Evolutionary conservation across 1,284 basidiomycete species (phyloP).

Genomic region (Moesziomyces sp.): DNA sequence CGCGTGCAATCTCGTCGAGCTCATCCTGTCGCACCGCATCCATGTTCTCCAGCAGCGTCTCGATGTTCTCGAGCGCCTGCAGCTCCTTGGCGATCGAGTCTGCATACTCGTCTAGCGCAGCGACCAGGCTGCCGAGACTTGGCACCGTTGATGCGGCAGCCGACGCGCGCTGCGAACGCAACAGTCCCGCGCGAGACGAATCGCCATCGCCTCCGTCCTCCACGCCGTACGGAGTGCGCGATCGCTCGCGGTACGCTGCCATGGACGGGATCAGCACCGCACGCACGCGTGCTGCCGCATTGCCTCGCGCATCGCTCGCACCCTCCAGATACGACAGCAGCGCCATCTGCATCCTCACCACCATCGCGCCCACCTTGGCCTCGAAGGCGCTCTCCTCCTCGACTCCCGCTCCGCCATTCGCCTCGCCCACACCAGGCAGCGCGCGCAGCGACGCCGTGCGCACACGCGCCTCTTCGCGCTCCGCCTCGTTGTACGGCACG

Average conservation of each 20-base stretch:
- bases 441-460: conserved; percentile 37
- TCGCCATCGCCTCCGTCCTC: conserved; percentile 26
- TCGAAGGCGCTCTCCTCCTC: conserved; percentile 55
- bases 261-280: conserved; percentile 54
- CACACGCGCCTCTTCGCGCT: conserved; percentile 72
- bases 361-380: conserved; percentile 35
- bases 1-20: conserved; percentile 72
- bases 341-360: conserved; percentile 48
- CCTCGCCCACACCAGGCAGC: conserved; percentile 36
- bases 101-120: conserved; percentile 74
- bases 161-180: conserved; percentile 33
- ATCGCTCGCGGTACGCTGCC: conserved; percentile 38
- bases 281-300: conserved; percentile 21
- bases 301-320: conserved; percentile 50
- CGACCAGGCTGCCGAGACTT: conserved; percentile 79
- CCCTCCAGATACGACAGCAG: conserved; percentile 59
- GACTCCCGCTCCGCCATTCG: conserved; percentile 10
- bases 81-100: conserved; percentile 75
- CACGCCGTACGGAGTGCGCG: conserved; percentile 23
- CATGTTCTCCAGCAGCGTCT: conserved; percentile 77
- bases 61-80: conserved; percentile 76
- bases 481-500: conserved; percentile 77
- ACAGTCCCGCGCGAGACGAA: conserved; percentile 31
- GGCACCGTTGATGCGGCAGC: conserved; percentile 71
- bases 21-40: conserved; percentile 79